phyloP scores from a whole-genome alignment of 345 rosid species.

The Lagerstroemia speciosa region DNA sequence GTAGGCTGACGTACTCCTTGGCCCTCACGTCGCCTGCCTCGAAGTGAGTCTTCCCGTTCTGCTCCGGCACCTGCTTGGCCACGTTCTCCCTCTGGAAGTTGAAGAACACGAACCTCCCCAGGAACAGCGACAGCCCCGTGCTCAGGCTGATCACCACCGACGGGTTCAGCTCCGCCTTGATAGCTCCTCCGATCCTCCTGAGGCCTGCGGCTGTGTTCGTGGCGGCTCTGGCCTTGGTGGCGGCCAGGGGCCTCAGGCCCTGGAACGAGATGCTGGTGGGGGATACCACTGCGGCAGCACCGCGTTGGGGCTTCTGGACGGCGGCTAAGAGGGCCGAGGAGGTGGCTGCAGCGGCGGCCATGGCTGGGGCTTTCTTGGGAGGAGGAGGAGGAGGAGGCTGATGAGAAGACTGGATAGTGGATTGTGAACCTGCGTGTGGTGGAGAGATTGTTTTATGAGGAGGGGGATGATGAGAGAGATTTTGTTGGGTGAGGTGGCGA shows the following conservation, averaged over 20 bases:
- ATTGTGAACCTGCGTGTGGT: slow-evolving; percentile 3
- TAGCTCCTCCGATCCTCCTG: slow-evolving; percentile 31
- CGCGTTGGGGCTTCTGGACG: slow-evolving; percentile 15
- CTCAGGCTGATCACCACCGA: slow-evolving; percentile 82
- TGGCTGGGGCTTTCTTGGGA: slow-evolving; percentile 6
- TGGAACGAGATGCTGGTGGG: slow-evolving; percentile 41
- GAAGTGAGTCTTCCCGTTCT: slow-evolving; percentile 85
- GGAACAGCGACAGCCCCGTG: slow-evolving; percentile 89
- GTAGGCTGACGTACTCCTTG: slow-evolving; percentile 82
- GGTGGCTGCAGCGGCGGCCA: slow-evolving; percentile 27
- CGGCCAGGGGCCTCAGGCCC: slow-evolving; percentile 34
- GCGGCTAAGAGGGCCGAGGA: slow-evolving; percentile 20
- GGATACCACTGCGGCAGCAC: slow-evolving; percentile 8
- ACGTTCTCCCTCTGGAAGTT: slow-evolving; percentile 98
- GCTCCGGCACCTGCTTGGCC: slow-evolving; percentile 95
- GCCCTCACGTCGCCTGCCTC: slow-evolving; percentile 94
- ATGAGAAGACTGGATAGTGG: not conserved
- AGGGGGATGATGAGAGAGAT: slow-evolving; percentile 22
- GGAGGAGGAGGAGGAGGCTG: not conserved
- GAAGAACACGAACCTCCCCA: slow-evolving; percentile 96
- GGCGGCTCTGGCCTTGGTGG: slow-evolving; percentile 13
- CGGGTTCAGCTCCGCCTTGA: slow-evolving; percentile 72
- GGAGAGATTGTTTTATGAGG: slow-evolving; percentile 14
- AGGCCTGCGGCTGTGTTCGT: slow-evolving; percentile 16
- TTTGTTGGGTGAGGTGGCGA: slow-evolving; percentile 28